phyloP scores from a whole-genome alignment of 2,329 filamentous ascomycete species.

The Trematosphaeria pertusa region DNA sequence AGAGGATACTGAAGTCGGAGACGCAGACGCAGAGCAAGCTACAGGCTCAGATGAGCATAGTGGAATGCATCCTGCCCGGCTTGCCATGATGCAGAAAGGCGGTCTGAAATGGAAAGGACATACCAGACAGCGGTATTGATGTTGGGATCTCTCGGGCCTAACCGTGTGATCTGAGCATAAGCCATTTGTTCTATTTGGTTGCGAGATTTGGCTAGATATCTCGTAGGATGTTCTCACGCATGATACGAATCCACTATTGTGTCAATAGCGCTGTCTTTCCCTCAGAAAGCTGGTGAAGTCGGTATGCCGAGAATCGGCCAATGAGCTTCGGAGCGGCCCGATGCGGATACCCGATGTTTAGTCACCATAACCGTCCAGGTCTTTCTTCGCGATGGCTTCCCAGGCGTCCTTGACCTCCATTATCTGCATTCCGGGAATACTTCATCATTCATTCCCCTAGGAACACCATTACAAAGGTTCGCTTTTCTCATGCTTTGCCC shows the following conservation, averaged over 20 bases:
- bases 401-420: no score
- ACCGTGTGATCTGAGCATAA: neutral
- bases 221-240: no score
- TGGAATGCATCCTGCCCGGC: conserved; percentile 47
- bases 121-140: neutral
- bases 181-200: no score
- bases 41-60: conserved; percentile 25
- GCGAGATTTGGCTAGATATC: neutral
- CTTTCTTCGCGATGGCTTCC: no score
- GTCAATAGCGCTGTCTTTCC: no score
- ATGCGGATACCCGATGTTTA: conserved; percentile 16
- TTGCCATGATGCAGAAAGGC: conserved; percentile 43
- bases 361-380: conserved; percentile 15
- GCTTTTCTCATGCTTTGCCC: no score
- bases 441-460: no score
- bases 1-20: conserved; percentile 13
- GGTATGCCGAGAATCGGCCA: conserved; percentile 7
- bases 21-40: conserved; percentile 21
- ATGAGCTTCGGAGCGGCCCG: conserved; percentile 18
- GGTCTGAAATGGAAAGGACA: neutral
- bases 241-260: no score
- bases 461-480: no score
- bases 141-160: neutral
- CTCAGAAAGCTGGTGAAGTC: neutral
- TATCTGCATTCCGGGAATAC: no score